Conservation (phyloP, 257 asterid species). For the Capsicum rhomboideum region DNA sequence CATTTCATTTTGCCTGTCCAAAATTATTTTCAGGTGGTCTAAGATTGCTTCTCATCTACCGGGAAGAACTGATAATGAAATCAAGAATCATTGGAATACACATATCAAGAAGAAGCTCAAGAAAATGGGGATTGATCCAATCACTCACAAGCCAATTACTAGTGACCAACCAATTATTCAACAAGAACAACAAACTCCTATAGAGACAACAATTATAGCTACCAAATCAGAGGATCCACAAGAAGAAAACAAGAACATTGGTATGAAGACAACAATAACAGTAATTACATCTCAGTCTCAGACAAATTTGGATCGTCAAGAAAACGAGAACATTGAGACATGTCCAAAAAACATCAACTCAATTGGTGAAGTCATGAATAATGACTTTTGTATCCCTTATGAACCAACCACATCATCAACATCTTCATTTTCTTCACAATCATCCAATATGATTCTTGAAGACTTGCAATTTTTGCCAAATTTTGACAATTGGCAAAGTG, state of each 20-base stretch:
- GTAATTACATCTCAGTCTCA: not conserved
- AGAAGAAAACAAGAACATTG: not conserved
- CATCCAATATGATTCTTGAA: constrained; percentile 17
- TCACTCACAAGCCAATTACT: constrained; percentile 62
- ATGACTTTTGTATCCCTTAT: no score
- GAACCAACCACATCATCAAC: constrained; percentile 18
- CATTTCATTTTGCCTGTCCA: not conserved
- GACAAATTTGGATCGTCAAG: not conserved
- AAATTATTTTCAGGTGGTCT: constrained; percentile 60
- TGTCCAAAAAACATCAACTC: not conserved
- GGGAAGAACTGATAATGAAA: constrained; percentile 95
- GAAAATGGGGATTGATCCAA: constrained; percentile 91
- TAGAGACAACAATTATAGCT: constrained; percentile 12
- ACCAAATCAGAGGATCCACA: not conserved
- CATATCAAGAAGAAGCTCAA: constrained; percentile 80
- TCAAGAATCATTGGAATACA: constrained; percentile 94
- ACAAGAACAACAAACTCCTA: not conserved
- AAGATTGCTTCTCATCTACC: constrained; percentile 93
- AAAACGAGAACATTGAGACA: not conserved
- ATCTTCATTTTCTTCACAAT: constrained; percentile 19
- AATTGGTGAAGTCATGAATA: constrained; percentile 42
- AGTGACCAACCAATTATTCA: not conserved
- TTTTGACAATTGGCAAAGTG: constrained; percentile 22
- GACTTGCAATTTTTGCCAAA: constrained; percentile 25
- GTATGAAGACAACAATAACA: not conserved